Evolutionary conservation across 176 grass and related monocot genomes (phyloP).

Genomic region (Carex pumila): DNA sequence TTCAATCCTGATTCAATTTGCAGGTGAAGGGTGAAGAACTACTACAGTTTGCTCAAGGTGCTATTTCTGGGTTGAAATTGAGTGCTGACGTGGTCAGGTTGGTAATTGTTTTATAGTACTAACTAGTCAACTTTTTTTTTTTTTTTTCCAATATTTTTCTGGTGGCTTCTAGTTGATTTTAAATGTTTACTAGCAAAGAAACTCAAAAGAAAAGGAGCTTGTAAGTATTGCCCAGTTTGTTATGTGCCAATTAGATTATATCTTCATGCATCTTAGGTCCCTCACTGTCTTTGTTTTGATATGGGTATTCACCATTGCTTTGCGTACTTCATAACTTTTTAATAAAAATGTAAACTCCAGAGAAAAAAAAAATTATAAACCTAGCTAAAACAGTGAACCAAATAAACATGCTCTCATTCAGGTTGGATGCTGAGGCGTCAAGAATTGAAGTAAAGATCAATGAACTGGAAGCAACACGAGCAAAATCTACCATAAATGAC

Average conservation of each 20-base stretch:
- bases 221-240: not conserved
- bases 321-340: not conserved
- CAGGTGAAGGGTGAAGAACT: conserved; percentile 97
- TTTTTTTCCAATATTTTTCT: not conserved
- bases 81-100: conserved; percentile 71
- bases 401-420: conserved; percentile 42
- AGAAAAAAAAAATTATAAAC: not conserved
- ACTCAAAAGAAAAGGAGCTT: not conserved
- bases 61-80: conserved; percentile 87
- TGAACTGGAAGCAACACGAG: conserved; percentile 41
- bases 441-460: conserved; percentile 58
- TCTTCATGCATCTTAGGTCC: not conserved
- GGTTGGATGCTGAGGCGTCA: conserved; percentile 77
- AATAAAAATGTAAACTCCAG: not conserved
- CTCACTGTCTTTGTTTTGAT: not conserved
- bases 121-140: not conserved
- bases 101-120: conserved; percentile 14
- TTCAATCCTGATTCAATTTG: conserved; percentile 14
- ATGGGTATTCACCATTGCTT: not conserved
- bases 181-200: not conserved
- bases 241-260: not conserved
- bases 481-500: conserved; percentile 28
- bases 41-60: conserved; percentile 85
- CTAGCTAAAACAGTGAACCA: conserved; percentile 12
- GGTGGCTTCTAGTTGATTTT: not conserved